Evolutionary conservation across 2,329 filamentous ascomycete genomes (phyloP).

Genomic region (Paramyrothecium sp.): DNA sequence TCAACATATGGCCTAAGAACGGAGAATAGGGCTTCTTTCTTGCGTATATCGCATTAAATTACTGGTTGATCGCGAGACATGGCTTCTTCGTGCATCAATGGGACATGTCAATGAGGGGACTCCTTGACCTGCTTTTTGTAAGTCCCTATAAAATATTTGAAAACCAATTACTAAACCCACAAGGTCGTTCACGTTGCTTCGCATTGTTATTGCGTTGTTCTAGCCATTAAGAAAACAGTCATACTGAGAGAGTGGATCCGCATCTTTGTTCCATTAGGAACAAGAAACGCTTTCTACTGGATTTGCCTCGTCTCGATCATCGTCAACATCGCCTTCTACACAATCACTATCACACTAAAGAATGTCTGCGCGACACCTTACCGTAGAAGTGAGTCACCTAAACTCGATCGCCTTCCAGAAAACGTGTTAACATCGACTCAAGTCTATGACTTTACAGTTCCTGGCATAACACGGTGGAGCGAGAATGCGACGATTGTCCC

Average conservation of each 20-base stretch:
- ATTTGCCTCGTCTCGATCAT: background rate
- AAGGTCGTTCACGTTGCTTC: background rate
- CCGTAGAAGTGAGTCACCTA: background rate
- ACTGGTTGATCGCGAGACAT: background rate
- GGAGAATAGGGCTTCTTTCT: background rate
- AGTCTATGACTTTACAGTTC: background rate
- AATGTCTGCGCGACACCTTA: background rate
- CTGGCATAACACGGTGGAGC: background rate
- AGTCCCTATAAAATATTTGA: background rate
- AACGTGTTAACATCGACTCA: background rate
- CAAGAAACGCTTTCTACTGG: background rate
- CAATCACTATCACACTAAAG: background rate
- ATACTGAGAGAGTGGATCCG: background rate
- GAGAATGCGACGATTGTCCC: background rate
- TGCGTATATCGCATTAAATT: background rate
- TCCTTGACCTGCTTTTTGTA: background rate
- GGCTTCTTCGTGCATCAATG: slow-evolving; percentile 1
- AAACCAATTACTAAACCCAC: background rate
- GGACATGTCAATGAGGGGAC: background rate
- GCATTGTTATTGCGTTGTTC: background rate
- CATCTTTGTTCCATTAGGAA: background rate
- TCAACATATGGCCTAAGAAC: background rate
- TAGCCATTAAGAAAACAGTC: background rate
- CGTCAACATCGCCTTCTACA: background rate
- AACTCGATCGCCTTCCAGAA: background rate